Conservation (phyloP, 148 eudicot genomes). For the Heliamphora exappendiculata region DNA sequence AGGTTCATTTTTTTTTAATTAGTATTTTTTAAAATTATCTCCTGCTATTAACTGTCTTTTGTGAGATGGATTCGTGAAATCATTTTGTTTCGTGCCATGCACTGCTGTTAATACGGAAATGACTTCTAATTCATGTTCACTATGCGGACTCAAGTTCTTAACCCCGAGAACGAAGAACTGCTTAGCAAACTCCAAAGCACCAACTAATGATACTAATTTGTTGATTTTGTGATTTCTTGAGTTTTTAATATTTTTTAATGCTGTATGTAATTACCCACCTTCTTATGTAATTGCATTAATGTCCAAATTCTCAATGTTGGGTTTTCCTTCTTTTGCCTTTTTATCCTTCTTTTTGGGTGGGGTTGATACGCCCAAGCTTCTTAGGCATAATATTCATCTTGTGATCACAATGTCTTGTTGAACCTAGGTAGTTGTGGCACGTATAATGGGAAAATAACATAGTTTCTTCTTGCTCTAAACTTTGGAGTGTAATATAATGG, state of each 20-base stretch:
- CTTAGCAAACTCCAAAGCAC: too few species aligned
- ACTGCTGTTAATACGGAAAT: neutral
- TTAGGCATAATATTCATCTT: neutral
- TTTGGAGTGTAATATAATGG: neutral
- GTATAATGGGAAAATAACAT: neutral
- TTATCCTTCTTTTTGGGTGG: neutral
- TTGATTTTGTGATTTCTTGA: conserved; percentile 3
- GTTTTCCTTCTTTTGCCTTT: neutral
- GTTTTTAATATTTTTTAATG: neutral
- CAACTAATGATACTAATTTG: neutral
- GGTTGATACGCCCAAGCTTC: neutral
- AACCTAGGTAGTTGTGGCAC: neutral
- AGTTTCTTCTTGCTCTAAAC: neutral
- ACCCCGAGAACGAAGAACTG: too few species aligned
- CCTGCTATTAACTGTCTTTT: too few species aligned
- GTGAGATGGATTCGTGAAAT: too few species aligned
- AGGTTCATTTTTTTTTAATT: conserved; percentile 33
- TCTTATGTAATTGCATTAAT: neutral
- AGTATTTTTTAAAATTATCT: too few species aligned
- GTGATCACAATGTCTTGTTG: neutral
- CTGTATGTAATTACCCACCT: neutral
- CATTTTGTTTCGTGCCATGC: neutral
- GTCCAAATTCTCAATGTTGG: neutral
- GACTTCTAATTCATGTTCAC: neutral
- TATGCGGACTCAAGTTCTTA: too few species aligned